Evolutionary conservation across 306 rosid species (phyloP).

Genomic region (Ormosia semicastrata): DNA sequence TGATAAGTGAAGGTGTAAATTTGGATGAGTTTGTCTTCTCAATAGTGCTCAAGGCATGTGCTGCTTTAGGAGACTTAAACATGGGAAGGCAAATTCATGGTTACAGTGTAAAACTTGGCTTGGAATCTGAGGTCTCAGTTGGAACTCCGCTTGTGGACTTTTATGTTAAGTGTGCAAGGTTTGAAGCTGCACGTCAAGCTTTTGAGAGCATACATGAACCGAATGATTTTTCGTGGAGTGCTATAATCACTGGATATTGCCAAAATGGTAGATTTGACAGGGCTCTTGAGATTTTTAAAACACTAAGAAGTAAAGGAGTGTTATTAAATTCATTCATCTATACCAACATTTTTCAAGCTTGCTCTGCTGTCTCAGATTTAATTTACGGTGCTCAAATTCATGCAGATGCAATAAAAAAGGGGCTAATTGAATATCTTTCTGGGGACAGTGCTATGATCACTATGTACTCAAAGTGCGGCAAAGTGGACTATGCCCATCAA

Average conservation of each 20-base stretch:
- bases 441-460: conserved; percentile 68
- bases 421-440: conserved; percentile 37
- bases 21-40: conserved; percentile 60
- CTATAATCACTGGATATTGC: conserved; percentile 54
- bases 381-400: conserved; percentile 55
- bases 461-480: conserved; percentile 70
- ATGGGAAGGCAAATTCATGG: conserved; percentile 54
- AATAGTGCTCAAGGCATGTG: conserved; percentile 57
- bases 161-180: conserved; percentile 54
- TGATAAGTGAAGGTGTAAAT: conserved; percentile 45
- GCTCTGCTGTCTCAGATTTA: conserved; percentile 50
- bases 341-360: conserved; percentile 66
- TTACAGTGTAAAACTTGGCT: conserved; percentile 49
- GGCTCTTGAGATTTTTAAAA: conserved; percentile 46
- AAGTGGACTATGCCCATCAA: conserved; percentile 48
- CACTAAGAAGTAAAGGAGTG: conserved; percentile 46
- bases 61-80: conserved; percentile 44
- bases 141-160: conserved; percentile 70
- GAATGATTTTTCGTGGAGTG: conserved; percentile 68
- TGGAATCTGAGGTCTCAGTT: conserved; percentile 59
- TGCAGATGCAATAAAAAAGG: conserved; percentile 62
- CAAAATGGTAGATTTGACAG: conserved; percentile 52
- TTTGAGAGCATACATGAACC: conserved; percentile 53
- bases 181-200: conserved; percentile 46
- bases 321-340: conserved; percentile 47